phyloP scores from a whole-genome alignment of 176 grass and related monocot species.

The Phyllostachys edulis region DNA sequence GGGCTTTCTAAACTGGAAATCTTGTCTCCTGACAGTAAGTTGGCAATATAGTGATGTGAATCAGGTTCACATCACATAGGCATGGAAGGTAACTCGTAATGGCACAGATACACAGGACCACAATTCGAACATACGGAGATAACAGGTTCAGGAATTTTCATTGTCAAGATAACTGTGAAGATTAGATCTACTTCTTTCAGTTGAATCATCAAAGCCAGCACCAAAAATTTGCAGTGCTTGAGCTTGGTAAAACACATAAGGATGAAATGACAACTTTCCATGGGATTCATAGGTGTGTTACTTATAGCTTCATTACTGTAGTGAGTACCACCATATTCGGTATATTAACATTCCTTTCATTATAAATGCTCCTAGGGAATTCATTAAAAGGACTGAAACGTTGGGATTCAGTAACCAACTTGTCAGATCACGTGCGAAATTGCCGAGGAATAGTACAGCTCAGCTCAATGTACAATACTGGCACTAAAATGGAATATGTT shows the following conservation, averaged over 20 bases:
- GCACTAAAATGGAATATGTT: not conserved
- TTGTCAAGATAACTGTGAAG: not conserved
- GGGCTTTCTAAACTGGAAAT: not conserved
- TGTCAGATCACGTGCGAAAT: conserved; percentile 10
- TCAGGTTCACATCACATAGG: not conserved
- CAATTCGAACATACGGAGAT: not conserved
- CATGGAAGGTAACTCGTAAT: not conserved
- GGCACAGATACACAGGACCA: not conserved
- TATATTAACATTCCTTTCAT: not conserved
- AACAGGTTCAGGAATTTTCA: not conserved
- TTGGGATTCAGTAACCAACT: not conserved
- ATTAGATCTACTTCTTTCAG: not conserved
- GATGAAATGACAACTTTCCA: not conserved
- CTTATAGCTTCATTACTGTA: not conserved
- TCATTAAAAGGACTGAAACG: not conserved
- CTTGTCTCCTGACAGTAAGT: not conserved
- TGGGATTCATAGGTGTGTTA: not conserved
- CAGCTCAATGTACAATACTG: not conserved
- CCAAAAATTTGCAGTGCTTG: not conserved
- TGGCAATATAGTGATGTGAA: not conserved
- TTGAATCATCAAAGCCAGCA: not conserved
- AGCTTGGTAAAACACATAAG: conserved; percentile 6
- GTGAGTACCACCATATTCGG: not conserved
- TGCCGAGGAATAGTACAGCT: not conserved
- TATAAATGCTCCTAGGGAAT: not conserved